A percentile compares a stretch with the other conserved stretches of the same genome.
Evolutionary conservation across 805 yeast genomes (phyloP).

Genomic region (Zygosaccharomyces siamensis): DNA sequence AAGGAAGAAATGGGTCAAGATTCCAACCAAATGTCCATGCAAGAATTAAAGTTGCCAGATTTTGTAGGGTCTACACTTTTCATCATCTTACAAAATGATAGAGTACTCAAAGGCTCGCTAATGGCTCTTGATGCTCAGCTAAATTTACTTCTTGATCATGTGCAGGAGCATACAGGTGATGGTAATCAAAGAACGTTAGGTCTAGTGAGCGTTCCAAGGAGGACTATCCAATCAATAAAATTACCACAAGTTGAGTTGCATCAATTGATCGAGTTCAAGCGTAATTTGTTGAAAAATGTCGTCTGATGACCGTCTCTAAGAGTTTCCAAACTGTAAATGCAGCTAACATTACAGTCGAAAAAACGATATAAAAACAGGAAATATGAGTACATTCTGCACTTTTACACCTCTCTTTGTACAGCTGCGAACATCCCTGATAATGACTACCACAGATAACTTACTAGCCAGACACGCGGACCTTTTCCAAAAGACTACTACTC

Average conservation of each 20-base stretch:
- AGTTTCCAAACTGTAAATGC: conserved; percentile 5
- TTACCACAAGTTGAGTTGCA: conserved; percentile 27
- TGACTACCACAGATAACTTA: conserved; percentile 24
- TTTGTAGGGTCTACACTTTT: conserved; percentile 34
- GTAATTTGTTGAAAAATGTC: conserved; percentile 12
- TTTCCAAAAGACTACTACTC: conserved; percentile 36
- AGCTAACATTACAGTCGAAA: neutral
- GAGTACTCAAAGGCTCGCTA: conserved; percentile 37
- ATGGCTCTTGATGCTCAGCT: conserved; percentile 43
- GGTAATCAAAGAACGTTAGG: conserved; percentile 41
- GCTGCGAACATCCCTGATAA: conserved; percentile 3
- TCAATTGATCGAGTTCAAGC: conserved; percentile 12
- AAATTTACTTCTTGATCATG: conserved; percentile 40
- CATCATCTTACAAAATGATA: conserved; percentile 35
- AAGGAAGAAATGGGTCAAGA: neutral
- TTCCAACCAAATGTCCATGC: conserved; percentile 9
- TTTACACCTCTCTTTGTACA: neutral
- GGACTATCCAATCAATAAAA: conserved; percentile 32
- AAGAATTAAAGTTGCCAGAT: conserved; percentile 19
- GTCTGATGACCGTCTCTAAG: conserved; percentile 6
- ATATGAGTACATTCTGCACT: neutral
- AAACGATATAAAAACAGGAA: neutral
- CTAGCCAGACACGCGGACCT: conserved; percentile 22
- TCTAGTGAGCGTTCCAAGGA: conserved; percentile 48
- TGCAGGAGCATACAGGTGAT: conserved; percentile 29